Evolutionary conservation across 768 basidiomycete genomes (phyloP).

Genomic region (Lactarius evosmus): DNA sequence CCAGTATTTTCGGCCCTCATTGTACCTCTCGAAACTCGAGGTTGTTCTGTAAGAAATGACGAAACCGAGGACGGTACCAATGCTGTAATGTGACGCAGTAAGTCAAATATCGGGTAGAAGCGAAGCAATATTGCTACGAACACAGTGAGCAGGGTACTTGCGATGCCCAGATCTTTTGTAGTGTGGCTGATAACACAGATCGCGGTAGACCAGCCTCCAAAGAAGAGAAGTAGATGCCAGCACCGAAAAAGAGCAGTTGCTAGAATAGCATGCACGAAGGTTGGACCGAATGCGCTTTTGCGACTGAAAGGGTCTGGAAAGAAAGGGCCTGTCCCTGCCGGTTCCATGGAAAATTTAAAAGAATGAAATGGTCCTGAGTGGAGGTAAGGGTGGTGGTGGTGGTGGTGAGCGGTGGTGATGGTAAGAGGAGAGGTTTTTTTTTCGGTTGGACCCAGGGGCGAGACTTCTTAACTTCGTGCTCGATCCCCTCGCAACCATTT

Average conservation of each 20-base stretch:
- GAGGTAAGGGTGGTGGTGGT: not conserved
- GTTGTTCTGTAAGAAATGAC: conserved; percentile 70
- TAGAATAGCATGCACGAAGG: conserved; percentile 33
- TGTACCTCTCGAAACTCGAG: conserved; percentile 72
- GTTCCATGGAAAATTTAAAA: not conserved
- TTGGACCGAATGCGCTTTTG: conserved; percentile 1
- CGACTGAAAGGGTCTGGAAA: conserved; percentile 30
- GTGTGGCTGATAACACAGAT: conserved; percentile 52
- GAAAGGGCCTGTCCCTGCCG: not conserved
- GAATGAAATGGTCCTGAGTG: not conserved
- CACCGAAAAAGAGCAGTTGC: conserved; percentile 51
- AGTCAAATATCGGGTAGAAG: conserved; percentile 1
- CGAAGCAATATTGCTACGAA: conserved; percentile 35
- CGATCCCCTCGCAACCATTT: not conserved
- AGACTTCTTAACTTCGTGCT: not conserved
- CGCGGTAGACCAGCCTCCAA: conserved; percentile 57
- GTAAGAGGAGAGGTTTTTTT: not conserved
- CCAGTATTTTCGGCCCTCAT: conserved; percentile 68
- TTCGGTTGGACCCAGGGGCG: not conserved
- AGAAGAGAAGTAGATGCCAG: conserved; percentile 67
- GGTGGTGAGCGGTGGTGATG: conserved; percentile 8
- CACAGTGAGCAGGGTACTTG: conserved; percentile 65
- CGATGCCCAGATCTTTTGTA: conserved; percentile 44
- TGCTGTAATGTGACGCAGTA: conserved; percentile 37
- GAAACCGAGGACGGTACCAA: conserved; percentile 70